Evolutionary conservation across 2,329 filamentous ascomycete genomes (phyloP).

Genomic region (Zymoseptoria tritici): DNA sequence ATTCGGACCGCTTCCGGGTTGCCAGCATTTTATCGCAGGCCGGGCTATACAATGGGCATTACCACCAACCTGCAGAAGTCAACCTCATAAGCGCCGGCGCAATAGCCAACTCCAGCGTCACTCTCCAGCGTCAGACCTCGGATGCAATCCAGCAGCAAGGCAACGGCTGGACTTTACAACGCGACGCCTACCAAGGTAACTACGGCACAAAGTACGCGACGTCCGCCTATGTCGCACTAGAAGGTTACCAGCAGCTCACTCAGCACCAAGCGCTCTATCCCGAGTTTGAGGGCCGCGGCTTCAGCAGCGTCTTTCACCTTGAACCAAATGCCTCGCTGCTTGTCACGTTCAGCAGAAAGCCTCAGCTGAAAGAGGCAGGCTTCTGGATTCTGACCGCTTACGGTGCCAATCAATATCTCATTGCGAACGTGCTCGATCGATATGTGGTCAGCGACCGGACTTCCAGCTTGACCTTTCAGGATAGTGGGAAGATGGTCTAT

Average conservation of each 20-base stretch:
- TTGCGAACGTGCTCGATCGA: slow-evolving; percentile 10
- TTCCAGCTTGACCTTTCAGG: slow-evolving; percentile 9
- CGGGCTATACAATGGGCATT: slow-evolving; percentile 6
- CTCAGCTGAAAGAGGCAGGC: slow-evolving; percentile 9
- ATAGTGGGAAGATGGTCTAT: slow-evolving; percentile 12
- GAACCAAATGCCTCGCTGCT: slow-evolving; percentile 6
- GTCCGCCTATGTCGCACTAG: slow-evolving; percentile 3
- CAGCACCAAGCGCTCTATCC: slow-evolving; percentile 10
- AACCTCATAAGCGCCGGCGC: slow-evolving; percentile 4
- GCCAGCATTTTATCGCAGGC: slow-evolving; percentile 5
- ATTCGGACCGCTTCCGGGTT: slow-evolving; percentile 4
- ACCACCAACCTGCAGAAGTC: slow-evolving; percentile 1
- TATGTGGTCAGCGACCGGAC: slow-evolving; percentile 17
- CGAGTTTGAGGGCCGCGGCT: neutral
- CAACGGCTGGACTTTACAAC: slow-evolving; percentile 10
- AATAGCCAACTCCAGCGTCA: slow-evolving; percentile 4
- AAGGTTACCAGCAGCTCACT: slow-evolving; percentile 3
- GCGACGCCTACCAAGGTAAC: slow-evolving; percentile 1
- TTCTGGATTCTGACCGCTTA: slow-evolving; percentile 22
- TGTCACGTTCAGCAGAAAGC: slow-evolving; percentile 17
- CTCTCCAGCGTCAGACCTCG: neutral
- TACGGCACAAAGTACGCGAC: slow-evolving; percentile 9
- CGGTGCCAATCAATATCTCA: slow-evolving; percentile 9
- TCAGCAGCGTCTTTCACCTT: slow-evolving; percentile 3
- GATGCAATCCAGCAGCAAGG: neutral